phyloP scores from a whole-genome alignment of 345 rosid species.

The Euphorbia lathyris region DNA sequence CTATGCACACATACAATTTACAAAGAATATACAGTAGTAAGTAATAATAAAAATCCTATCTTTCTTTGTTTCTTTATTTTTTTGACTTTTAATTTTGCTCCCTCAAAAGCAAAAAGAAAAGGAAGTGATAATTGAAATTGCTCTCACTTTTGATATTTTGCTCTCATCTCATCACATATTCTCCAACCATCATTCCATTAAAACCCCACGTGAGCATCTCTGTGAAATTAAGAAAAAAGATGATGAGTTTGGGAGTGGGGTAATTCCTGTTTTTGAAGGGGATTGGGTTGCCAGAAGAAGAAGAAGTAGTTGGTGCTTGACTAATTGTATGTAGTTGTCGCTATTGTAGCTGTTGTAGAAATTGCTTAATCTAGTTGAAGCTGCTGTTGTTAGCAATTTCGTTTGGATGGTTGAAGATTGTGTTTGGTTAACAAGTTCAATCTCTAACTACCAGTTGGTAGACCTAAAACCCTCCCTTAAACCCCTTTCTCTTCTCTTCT shows the following conservation, averaged over 20 bases:
- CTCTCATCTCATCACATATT: constrained; percentile 44
- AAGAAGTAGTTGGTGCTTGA: constrained; percentile 33
- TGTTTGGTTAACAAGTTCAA: constrained; percentile 70
- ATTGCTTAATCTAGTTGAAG: constrained; percentile 16
- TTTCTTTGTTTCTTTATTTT: too few relatives aligned
- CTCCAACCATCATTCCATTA: constrained; percentile 41
- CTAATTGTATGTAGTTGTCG: constrained; percentile 13
- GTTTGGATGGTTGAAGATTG: constrained; percentile 32
- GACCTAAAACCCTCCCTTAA: constrained; percentile 76
- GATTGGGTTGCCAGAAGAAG: constrained; percentile 6
- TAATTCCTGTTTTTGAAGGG: constrained; percentile 11
- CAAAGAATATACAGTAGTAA: constrained; percentile 5
- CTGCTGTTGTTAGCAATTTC: constrained; percentile 16
- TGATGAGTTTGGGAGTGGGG: constrained; percentile 21
- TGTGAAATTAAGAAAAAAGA: constrained; percentile 12
- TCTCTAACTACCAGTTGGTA: constrained; percentile 93
- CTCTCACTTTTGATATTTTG: constrained; percentile 32
- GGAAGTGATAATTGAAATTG: constrained; percentile 24
- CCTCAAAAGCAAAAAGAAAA: constrained; percentile 14
- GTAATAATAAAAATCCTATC: neutral
- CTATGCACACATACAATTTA: constrained; percentile 8
- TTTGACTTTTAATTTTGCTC: constrained; percentile 8
- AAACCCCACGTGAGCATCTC: constrained; percentile 49
- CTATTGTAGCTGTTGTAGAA: constrained; percentile 15
- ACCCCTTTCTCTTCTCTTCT: constrained; percentile 19